These are phyloP conservation scores for Scheffersomyces coipomensis DNA, from an alignment of 805 yeast species.

Conservation along the genomic window DNA sequence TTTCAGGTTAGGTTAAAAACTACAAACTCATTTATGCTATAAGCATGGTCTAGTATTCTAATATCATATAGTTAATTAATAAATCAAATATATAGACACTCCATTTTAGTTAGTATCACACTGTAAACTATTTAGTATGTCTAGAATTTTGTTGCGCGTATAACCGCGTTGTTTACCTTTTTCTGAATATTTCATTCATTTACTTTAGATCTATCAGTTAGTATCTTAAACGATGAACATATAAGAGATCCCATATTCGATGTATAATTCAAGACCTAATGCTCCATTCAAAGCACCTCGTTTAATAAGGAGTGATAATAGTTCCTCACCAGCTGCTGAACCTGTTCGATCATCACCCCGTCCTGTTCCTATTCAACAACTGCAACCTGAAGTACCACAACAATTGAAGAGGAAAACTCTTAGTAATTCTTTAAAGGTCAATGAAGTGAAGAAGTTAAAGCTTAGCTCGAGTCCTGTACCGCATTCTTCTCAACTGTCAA, in stretches of 20 bases:
- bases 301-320: constrained; percentile 7
- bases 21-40: too few species aligned
- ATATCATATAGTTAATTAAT: too few species aligned
- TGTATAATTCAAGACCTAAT: constrained; percentile 14
- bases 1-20: too few species aligned
- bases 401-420: too few species aligned
- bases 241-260: neutral
- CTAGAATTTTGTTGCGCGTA: neutral
- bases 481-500: neutral
- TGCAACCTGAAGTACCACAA: neutral
- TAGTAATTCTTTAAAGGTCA: too few species aligned
- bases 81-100: too few species aligned
- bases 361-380: neutral
- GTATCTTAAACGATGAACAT: too few species aligned
- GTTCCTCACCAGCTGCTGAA: neutral
- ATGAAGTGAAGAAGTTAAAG: too few species aligned
- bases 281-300: constrained; percentile 58
- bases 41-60: too few species aligned
- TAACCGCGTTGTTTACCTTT: neutral
- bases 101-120: too few species aligned
- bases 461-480: neutral
- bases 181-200: neutral
- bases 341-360: neutral
- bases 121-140: neutral
- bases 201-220: neutral